phyloP scores from a whole-genome alignment of 139 green algal species.

The Tetradesmus lagerheimii region DNA sequence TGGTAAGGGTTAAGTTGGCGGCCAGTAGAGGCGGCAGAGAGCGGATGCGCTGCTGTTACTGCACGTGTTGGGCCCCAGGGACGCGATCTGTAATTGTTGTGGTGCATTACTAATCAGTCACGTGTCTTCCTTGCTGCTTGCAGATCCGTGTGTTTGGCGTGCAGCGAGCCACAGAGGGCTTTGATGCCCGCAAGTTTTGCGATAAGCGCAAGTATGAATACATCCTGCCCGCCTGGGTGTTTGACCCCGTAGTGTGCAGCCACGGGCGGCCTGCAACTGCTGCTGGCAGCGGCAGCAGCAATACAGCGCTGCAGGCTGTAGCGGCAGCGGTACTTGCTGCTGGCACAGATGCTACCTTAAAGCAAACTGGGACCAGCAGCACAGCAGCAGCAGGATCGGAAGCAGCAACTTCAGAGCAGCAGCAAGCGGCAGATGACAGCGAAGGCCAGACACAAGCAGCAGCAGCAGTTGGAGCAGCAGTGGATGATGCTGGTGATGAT shows the following conservation, averaged over 20 bases:
- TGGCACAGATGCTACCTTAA: not conserved
- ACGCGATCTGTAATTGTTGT: too few species aligned
- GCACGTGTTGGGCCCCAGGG: too few species aligned
- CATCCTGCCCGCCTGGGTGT: conserved; percentile 87
- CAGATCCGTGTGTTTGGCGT: conserved; percentile 82
- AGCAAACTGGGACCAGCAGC: too few species aligned
- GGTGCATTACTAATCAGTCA: too few species aligned
- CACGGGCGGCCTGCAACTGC: conserved; percentile 7
- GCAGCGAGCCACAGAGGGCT: conserved; percentile 75
- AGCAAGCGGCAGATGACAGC: not conserved
- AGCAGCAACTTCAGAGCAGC: not conserved
- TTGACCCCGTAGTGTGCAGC: conserved; percentile 70
- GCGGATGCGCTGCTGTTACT: too few species aligned
- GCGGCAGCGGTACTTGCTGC: not conserved
- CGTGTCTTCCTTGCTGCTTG: not conserved
- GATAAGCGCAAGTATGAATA: conserved; percentile 94
- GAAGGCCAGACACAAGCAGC: not conserved
- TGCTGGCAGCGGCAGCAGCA: not conserved
- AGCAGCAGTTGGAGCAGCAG: not conserved
- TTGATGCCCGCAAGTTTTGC: conserved; percentile 86
- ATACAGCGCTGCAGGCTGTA: not conserved
- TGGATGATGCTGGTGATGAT: not conserved
- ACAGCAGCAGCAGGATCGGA: not conserved
- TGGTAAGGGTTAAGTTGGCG: not conserved
- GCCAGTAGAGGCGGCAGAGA: too few species aligned